Percentiles rank a stretch among this genome's conserved stretches.
Conservation (phyloP, 352 stramenopile genomes). For the Pythium aquatile region DNA sequence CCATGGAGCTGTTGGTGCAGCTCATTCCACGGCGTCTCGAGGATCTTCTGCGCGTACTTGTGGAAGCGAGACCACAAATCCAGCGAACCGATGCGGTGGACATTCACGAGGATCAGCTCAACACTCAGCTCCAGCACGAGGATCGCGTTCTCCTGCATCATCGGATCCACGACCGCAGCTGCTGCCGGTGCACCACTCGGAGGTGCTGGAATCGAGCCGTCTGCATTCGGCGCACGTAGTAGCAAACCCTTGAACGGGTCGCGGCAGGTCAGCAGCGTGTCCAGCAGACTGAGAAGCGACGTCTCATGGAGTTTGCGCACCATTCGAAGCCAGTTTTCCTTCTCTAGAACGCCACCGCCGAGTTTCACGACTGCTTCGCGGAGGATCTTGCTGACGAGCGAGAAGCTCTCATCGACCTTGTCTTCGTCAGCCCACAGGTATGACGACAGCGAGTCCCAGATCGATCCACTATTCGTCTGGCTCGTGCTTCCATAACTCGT, state of each 20-base stretch:
- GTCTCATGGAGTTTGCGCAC: slow-evolving; percentile 70
- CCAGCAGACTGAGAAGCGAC: slow-evolving; percentile 59
- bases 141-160: slow-evolving; percentile 89
- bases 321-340: slow-evolving; percentile 86
- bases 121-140: slow-evolving; percentile 83
- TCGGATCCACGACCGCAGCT: slow-evolving; percentile 47
- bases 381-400: slow-evolving; percentile 75
- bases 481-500: slow-evolving; percentile 21
- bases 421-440: slow-evolving; percentile 86
- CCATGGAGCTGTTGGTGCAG: slow-evolving; percentile 77
- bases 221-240: slow-evolving; percentile 32
- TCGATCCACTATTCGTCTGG: slow-evolving; percentile 37
- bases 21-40: slow-evolving; percentile 72
- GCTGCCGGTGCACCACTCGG: slow-evolving; percentile 13
- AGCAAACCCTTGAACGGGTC: slow-evolving; percentile 82
- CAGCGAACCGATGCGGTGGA: slow-evolving; percentile 68
- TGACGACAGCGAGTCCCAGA: slow-evolving; percentile 83
- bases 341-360: slow-evolving; percentile 73
- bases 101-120: slow-evolving; percentile 84
- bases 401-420: slow-evolving; percentile 76
- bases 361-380: slow-evolving; percentile 71
- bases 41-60: slow-evolving; percentile 69
- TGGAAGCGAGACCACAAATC: slow-evolving; percentile 83
- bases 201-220: not conserved
- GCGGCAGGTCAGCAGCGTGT: slow-evolving; percentile 71